phyloP scores from a whole-genome alignment of 768 basidiomycete species.

The Strobilomyces dryophilus region DNA sequence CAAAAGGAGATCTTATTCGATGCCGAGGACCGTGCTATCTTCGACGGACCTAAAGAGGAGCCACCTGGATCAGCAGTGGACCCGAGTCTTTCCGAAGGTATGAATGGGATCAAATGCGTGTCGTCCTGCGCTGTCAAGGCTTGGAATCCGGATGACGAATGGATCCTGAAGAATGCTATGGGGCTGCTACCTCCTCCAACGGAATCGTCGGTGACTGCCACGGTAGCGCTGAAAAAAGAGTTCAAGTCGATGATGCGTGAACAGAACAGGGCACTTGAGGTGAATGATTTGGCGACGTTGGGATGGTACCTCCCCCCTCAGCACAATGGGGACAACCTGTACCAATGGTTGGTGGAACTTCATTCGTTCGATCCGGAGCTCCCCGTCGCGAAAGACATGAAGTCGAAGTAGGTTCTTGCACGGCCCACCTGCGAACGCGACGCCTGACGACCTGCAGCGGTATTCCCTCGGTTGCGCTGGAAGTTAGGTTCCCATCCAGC shows the following conservation, averaged over 20 bases:
- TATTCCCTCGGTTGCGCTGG: constrained; percentile 65
- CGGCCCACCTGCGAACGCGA: not conserved
- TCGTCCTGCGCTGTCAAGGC: constrained; percentile 21
- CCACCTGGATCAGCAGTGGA: not conserved
- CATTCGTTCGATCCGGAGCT: constrained; percentile 62
- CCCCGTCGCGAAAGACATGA: constrained; percentile 61
- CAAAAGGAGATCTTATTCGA: constrained; percentile 44
- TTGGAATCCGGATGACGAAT: constrained; percentile 52
- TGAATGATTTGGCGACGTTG: constrained; percentile 39
- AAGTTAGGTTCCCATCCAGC: constrained; percentile 62
- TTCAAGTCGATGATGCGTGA: constrained; percentile 57
- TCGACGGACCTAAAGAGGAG: constrained; percentile 24
- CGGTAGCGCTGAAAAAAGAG: constrained; percentile 58
- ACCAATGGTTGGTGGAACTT: constrained; percentile 72
- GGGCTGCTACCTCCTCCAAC: constrained; percentile 58
- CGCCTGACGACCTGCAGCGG: constrained; percentile 31
- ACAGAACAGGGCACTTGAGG: constrained; percentile 44
- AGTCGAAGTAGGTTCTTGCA: constrained; percentile 35
- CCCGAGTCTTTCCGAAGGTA: not conserved
- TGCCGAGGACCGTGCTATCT: constrained; percentile 45
- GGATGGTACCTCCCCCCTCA: constrained; percentile 73
- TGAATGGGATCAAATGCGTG: not conserved
- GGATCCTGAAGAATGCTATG: constrained; percentile 41
- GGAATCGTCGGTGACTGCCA: constrained; percentile 50
- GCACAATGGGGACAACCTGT: constrained; percentile 62